phyloP scores from a whole-genome alignment of 306 rosid genomes.

The Quercus glauca region DNA sequence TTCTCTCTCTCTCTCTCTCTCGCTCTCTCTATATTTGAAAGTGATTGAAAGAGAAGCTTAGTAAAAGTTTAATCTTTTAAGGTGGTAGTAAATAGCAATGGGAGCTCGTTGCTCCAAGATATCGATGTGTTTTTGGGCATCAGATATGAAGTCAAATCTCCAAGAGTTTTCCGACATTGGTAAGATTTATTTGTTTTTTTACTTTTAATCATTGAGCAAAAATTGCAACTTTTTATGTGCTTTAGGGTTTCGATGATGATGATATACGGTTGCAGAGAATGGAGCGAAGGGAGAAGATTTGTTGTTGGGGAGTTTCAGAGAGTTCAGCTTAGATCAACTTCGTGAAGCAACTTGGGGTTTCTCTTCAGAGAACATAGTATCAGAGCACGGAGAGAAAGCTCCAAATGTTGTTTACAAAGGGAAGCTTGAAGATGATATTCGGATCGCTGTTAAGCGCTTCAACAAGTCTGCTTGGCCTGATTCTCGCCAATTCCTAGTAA shows the following conservation, averaged over 20 bases:
- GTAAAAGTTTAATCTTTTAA: slow-evolving; percentile 1
- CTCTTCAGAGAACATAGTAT: slow-evolving; percentile 83
- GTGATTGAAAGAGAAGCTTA: slow-evolving; percentile 7
- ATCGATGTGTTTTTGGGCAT: slow-evolving; percentile 86
- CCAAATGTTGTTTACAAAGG: slow-evolving; percentile 96
- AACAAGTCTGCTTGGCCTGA: slow-evolving; percentile 98
- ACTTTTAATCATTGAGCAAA: slow-evolving; percentile 17
- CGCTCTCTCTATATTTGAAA: slow-evolving; percentile 9
- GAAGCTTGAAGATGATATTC: slow-evolving; percentile 59
- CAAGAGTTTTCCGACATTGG: slow-evolving; percentile 59
- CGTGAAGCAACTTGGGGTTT: slow-evolving; percentile 80
- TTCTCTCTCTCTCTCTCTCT: slow-evolving; percentile 36
- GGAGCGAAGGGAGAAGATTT: slow-evolving; percentile 51
- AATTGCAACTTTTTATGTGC: neutral
- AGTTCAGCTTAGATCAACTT: slow-evolving; percentile 77
- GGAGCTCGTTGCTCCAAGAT: slow-evolving; percentile 95
- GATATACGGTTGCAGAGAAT: slow-evolving; percentile 51
- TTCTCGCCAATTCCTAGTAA: slow-evolving; percentile 88
- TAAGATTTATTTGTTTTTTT: slow-evolving; percentile 28
- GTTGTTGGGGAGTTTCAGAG: slow-evolving; percentile 56
- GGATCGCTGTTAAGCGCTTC: slow-evolving; percentile 91
- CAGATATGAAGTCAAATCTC: slow-evolving; percentile 67
- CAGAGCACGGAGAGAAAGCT: slow-evolving; percentile 99
- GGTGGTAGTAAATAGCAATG: slow-evolving; percentile 48
- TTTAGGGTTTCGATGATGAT: slow-evolving; percentile 7